These are phyloP conservation scores for Rhynchospora breviuscula DNA, from an alignment of 176 grass and related monocot genomes.

Conservation along the genomic window DNA sequence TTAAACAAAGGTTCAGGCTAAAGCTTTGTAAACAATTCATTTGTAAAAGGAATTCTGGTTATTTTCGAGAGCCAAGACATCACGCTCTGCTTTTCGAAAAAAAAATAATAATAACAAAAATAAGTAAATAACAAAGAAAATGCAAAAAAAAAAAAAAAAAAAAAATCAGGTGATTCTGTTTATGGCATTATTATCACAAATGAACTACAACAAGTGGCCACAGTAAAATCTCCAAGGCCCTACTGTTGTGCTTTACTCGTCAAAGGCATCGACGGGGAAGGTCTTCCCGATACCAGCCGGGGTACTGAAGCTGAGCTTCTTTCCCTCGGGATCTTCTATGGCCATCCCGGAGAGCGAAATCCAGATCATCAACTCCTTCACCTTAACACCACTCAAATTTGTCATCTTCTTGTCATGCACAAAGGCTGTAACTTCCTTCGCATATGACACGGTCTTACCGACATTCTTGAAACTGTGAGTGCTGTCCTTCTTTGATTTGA, in stretches of 20 bases:
- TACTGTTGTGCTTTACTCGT: slow-evolving; percentile 3
- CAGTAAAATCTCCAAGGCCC: not conserved
- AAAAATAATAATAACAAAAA: no score
- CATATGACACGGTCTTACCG: slow-evolving; percentile 60
- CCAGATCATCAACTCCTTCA: slow-evolving; percentile 87
- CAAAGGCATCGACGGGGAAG: slow-evolving; percentile 68
- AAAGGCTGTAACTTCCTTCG: slow-evolving; percentile 57
- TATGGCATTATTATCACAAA: no score
- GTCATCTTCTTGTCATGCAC: slow-evolving; percentile 73
- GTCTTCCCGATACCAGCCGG: slow-evolving; percentile 42
- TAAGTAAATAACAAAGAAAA: no score
- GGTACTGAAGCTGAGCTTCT: slow-evolving; percentile 56
- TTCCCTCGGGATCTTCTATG: slow-evolving; percentile 29
- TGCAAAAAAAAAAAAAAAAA: no score
- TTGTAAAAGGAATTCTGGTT: no score
- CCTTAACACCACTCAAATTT: slow-evolving; percentile 82
- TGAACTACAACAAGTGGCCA: not conserved
- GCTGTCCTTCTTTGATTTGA: slow-evolving; percentile 64
- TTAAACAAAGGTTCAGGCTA: no score
- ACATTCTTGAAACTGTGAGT: slow-evolving; percentile 64
- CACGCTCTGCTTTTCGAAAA: no score
- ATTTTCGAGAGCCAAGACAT: no score
- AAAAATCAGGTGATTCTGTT: no score
- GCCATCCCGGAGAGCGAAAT: slow-evolving; percentile 55
- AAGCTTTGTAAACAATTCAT: no score